Evolutionary conservation across 441 rosid genomes (phyloP).

Genomic region (Pelargonium cotyledonis): DNA sequence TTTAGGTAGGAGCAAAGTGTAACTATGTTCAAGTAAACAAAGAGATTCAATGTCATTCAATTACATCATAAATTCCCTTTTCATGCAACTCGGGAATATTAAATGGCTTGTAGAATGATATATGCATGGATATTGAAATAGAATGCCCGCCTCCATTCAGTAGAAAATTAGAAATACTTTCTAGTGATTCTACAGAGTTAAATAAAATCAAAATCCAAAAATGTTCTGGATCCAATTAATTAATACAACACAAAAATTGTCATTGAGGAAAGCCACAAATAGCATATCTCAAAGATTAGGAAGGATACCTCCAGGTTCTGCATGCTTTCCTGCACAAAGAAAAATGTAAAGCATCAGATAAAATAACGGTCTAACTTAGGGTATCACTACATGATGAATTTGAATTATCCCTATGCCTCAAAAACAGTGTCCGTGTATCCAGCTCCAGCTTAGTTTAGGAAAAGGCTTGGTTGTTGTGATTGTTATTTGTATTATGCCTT

Average conservation of each 20-base stretch:
- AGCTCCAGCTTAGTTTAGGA: not conserved
- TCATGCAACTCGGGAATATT: not conserved
- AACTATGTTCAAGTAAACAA: not conserved
- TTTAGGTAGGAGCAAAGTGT: too few relatives aligned
- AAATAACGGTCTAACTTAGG: constrained; percentile 7
- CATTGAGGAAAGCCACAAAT: constrained; percentile 3
- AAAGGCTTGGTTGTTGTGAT: not conserved
- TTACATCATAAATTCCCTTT: not conserved
- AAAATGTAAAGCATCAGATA: constrained; percentile 20
- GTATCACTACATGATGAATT: not conserved
- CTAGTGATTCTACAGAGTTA: not conserved
- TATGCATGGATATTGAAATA: not conserved
- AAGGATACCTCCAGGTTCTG: constrained; percentile 73
- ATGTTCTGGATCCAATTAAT: not conserved
- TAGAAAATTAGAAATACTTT: not conserved
- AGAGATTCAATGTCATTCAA: not conserved
- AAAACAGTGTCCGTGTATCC: not conserved
- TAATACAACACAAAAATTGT: not conserved
- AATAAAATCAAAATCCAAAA: not conserved
- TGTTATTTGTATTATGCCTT: not conserved
- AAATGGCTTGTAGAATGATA: not conserved
- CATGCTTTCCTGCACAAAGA: constrained; percentile 78
- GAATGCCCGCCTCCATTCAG: not conserved
- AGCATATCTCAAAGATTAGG: constrained; percentile 3
- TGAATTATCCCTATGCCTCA: not conserved